Evolutionary conservation across 108 stramenopile species (phyloP).

Genomic region (Skeletonema potamos): DNA sequence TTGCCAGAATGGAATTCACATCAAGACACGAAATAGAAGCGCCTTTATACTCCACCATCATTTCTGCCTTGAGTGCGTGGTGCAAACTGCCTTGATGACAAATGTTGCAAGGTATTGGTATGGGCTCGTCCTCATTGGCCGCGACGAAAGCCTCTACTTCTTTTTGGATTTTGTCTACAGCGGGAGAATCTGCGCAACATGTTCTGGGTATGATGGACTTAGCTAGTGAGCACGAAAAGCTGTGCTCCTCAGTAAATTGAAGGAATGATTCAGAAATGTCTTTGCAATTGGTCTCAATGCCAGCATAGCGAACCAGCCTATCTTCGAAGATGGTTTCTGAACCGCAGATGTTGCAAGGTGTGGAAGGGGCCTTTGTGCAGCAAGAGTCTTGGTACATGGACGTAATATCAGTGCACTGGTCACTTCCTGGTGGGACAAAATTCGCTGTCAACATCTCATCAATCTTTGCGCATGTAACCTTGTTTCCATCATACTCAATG

Average conservation of each 20-base stretch:
- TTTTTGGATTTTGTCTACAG: slow-evolving; percentile 7
- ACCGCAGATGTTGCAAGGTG: slow-evolving; percentile 36
- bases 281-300: slow-evolving; percentile 26
- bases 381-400: slow-evolving; percentile 18
- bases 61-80: slow-evolving; percentile 40
- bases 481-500: slow-evolving; percentile 25
- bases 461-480: slow-evolving; percentile 25
- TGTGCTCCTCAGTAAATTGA: slow-evolving; percentile 17
- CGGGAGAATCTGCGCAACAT: slow-evolving; percentile 25
- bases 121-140: neutral
- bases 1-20: slow-evolving; percentile 42
- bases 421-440: slow-evolving; percentile 24
- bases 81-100: slow-evolving; percentile 27
- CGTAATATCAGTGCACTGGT: slow-evolving; percentile 21
- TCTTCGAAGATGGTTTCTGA: slow-evolving; percentile 2
- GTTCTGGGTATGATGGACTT: slow-evolving; percentile 28
- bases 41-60: slow-evolving; percentile 41
- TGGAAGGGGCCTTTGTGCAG: slow-evolving; percentile 20
- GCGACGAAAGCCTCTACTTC: neutral
- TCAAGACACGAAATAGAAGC: slow-evolving; percentile 45
- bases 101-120: slow-evolving; percentile 38
- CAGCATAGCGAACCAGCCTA: slow-evolving; percentile 24
- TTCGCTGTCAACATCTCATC: slow-evolving; percentile 19
- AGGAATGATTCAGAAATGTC: slow-evolving; percentile 29
- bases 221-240: slow-evolving; percentile 44